A percentile compares a stretch with the other conserved stretches of the same genome.
Evolutionary conservation across 305 asterid genomes (phyloP).

Genomic region (Fraxinus nigra): DNA sequence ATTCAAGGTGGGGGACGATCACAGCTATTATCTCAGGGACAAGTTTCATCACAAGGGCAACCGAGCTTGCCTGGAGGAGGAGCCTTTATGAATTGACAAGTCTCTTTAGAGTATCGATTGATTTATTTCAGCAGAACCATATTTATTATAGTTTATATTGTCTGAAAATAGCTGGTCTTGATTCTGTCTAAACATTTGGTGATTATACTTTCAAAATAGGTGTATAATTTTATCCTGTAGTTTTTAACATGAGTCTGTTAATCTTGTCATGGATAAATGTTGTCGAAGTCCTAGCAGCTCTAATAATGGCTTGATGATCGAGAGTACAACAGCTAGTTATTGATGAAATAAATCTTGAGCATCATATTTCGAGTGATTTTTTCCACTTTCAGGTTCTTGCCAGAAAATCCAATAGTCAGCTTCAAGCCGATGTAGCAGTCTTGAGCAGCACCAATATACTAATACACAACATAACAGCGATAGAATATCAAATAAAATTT

Average conservation of each 20-base stretch:
- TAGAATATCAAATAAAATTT: neutral
- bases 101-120: neutral
- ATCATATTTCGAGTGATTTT: neutral
- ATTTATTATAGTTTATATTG: neutral
- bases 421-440: neutral
- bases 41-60: slow-evolving; percentile 69
- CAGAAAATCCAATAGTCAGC: neutral
- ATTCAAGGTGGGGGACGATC: slow-evolving; percentile 74
- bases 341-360: neutral
- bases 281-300: no score
- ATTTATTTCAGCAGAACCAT: neutral
- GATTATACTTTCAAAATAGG: neutral
- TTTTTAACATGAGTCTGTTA: neutral
- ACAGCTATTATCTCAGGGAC: slow-evolving; percentile 66
- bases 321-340: neutral
- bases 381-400: neutral
- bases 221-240: neutral
- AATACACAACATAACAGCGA: neutral
- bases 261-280: neutral
- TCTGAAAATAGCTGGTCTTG: neutral
- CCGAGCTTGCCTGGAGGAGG: slow-evolving; percentile 58
- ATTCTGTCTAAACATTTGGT: neutral
- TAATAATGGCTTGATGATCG: neutral
- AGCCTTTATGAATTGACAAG: slow-evolving; percentile 46
- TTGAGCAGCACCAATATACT: neutral